A percentile compares a stretch with the other conserved stretches of the same genome.
Evolutionary conservation across 1,284 basidiomycete species (phyloP).

Genomic region (Hemileia vastatrix): DNA sequence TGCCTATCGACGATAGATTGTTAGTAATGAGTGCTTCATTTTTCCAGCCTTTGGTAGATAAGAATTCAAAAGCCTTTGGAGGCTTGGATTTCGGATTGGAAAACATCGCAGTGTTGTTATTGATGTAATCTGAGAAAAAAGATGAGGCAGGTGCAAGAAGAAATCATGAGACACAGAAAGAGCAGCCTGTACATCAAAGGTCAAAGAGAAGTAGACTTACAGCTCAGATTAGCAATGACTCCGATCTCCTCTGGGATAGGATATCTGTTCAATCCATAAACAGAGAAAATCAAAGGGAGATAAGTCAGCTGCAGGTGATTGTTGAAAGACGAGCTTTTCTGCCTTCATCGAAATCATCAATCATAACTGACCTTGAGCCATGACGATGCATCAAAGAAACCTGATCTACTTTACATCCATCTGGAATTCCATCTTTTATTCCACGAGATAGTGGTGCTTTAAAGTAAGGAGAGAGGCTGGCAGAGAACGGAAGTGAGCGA

Average conservation of each 20-base stretch:
- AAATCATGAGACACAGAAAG: too few species aligned
- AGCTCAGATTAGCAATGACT: too few species aligned
- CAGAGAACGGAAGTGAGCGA: too few species aligned
- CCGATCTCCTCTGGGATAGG: too few species aligned
- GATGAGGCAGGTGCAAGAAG: too few species aligned
- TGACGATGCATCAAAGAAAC: slow-evolving; percentile 48
- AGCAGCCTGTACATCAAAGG: too few species aligned
- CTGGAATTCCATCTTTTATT: slow-evolving; percentile 45
- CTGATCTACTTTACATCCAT: slow-evolving; percentile 49
- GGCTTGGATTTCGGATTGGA: slow-evolving; percentile 42
- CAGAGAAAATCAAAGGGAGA: too few species aligned
- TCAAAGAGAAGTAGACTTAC: too few species aligned
- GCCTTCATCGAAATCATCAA: slow-evolving; percentile 45
- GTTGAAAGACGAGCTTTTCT: slow-evolving; percentile 45
- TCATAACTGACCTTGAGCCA: slow-evolving; percentile 47
- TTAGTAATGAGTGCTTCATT: slow-evolving; percentile 44
- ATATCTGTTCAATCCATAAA: too few species aligned
- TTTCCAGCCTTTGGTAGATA: slow-evolving; percentile 49
- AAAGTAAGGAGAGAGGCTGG: slow-evolving; percentile 47
- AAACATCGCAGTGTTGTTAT: slow-evolving; percentile 42
- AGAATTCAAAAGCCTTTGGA: slow-evolving; percentile 46
- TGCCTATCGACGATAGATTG: slow-evolving; percentile 48
- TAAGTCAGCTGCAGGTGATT: too few species aligned
- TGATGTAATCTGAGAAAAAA: too few species aligned
- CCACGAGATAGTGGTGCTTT: slow-evolving; percentile 44